Evolutionary conservation across 2,329 filamentous ascomycete genomes (phyloP), one percentile per base, ranked within the genome.

Genomic region (Colletotrichum shisoi): DNA sequence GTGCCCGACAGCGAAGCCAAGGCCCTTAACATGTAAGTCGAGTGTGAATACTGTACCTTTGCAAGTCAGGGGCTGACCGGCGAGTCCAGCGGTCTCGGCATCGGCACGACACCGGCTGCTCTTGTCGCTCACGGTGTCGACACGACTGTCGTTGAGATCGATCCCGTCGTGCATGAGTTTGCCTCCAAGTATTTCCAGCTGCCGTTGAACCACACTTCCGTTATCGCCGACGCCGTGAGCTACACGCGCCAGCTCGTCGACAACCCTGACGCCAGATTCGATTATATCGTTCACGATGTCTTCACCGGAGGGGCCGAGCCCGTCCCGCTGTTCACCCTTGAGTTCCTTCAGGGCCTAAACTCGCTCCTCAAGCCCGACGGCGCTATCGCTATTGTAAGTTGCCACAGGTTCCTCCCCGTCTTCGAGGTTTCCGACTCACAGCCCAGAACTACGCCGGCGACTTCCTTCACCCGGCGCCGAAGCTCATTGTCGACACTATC

Each of bases 241-340:
- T 97, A 89, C 76, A 85, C 87, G 19, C 77, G 81, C 52, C 74
- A 79, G 59, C 74, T 84, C 54, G 80, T 81, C 62, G 74, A 78
- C 57, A 72, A 79, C 34, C 72, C 80, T 63, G 76, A 78, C 8
- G 76, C 81, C 53, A 82, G 82, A 34, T 99, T 91, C 76, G 90
- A 97, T 79, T 98, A 97, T 80, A 95, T 99, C 74, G 85, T 99
- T 61, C 95, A 99, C 77, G 95, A 99, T 72, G 95, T 99, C 27
- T 99, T 99, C 77, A 99, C 95, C 0, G 95, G 95, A 27, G 95
- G 95, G 59, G 94, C 93, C 0, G 95, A 98, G 77, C 95, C 95
- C 0, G 87, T 94, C 3, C 83, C 89, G 8, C 86, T 99, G 8
- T 99, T 99, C 79, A 98, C 94, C 0, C 77, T 89, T 5, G 90